A percentile compares a stretch with the other conserved stretches of the same genome.
These are phyloP conservation scores for Cladophialophora carrionii DNA, from an alignment of 2,329 filamentous ascomycete genomes.

Conservation along the genomic window DNA sequence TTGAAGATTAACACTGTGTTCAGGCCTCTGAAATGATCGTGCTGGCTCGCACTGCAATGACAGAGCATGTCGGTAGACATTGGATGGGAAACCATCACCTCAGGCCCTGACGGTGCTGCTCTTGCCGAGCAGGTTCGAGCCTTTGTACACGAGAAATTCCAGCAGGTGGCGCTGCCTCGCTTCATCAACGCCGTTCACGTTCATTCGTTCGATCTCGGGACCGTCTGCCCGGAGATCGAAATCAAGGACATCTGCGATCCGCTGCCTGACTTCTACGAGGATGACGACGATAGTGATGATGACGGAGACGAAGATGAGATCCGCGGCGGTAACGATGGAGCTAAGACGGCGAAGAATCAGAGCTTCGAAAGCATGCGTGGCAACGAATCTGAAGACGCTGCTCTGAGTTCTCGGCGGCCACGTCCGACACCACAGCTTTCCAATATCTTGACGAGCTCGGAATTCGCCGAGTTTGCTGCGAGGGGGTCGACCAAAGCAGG, in stretches of 20 bases:
- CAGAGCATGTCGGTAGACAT: constrained; percentile 89
- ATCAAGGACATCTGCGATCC: constrained; percentile 98
- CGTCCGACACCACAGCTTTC: constrained; percentile 39
- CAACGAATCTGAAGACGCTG: background rate
- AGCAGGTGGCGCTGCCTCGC: constrained; percentile 83
- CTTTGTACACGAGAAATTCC: constrained; percentile 95
- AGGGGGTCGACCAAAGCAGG: constrained; percentile 34
- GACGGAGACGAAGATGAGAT: constrained; percentile 53
- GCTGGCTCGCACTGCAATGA: background rate
- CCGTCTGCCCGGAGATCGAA: constrained; percentile 78
- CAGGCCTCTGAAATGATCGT: background rate
- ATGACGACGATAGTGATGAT: constrained; percentile 63
- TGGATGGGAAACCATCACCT: constrained; percentile 91
- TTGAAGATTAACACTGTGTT: background rate
- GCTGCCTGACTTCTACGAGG: constrained; percentile 93
- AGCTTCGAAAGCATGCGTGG: background rate
- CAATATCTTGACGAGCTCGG: constrained; percentile 42
- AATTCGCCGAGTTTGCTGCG: constrained; percentile 42
- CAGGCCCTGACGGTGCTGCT: constrained; percentile 80
- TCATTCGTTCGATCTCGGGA: constrained; percentile 90
- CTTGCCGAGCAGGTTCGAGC: constrained; percentile 84
- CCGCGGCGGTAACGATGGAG: constrained; percentile 19
- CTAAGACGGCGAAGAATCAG: constrained; percentile 8
- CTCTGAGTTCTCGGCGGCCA: constrained; percentile 36
- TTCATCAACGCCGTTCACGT: constrained; percentile 97